Percentiles rank a stretch among this genome's conserved stretches.
These are phyloP conservation scores for Neonectria neomacrospora DNA, from an alignment of 2,329 filamentous ascomycete genomes.

Conservation along the genomic window DNA sequence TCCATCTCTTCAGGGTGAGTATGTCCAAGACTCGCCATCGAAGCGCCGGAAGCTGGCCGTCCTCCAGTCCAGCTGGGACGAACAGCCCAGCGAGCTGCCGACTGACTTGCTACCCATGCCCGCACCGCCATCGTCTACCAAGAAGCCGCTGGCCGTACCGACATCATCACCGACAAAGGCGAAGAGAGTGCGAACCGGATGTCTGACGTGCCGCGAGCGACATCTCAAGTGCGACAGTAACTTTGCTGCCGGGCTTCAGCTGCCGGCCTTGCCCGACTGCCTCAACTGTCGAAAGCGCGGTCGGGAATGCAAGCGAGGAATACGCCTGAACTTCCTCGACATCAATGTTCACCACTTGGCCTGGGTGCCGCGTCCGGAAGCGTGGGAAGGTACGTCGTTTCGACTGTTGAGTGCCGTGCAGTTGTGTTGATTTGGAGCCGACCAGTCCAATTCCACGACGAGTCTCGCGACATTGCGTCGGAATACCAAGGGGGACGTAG, in stretches of 20 bases:
- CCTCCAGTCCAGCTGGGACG: not conserved
- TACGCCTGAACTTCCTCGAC: conserved; percentile 92
- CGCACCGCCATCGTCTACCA: not conserved
- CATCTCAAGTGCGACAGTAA: conserved; percentile 90
- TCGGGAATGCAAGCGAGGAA: conserved; percentile 83
- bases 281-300: conserved; percentile 91
- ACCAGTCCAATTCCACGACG: conserved; percentile 82
- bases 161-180: conserved; percentile 49
- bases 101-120: not conserved
- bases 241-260: not conserved
- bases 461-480: conserved; percentile 89
- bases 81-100: not conserved
- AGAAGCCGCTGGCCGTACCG: not conserved
- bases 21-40: conserved; percentile 19
- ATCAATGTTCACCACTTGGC: conserved; percentile 77
- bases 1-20: conserved; percentile 9
- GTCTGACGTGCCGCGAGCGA: conserved; percentile 87
- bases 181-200: conserved; percentile 90
- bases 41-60: conserved; percentile 6
- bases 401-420: not conserved
- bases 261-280: conserved; percentile 62
- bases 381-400: conserved; percentile 42
- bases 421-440: conserved; percentile 21
- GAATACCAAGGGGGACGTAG: conserved; percentile 85
- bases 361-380: conserved; percentile 49